Conservation (phyloP, 805 yeast species). For the Nematodospora valgi region DNA sequence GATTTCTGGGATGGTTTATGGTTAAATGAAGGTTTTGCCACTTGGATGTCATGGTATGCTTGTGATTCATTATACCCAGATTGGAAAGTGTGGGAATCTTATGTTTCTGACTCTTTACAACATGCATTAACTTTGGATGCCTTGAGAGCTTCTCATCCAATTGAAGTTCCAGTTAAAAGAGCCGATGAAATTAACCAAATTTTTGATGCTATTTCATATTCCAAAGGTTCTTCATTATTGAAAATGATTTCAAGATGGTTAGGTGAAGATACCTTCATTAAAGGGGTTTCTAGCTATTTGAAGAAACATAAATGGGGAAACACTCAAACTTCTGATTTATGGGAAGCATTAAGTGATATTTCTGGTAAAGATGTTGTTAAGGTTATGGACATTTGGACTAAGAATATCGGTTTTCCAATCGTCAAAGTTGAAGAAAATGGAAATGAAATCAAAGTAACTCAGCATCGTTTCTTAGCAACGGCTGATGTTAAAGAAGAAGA, state of each 20-base stretch:
- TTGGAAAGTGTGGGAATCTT: slow-evolving; percentile 85
- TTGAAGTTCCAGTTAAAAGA: slow-evolving; percentile 75
- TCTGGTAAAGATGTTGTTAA: slow-evolving; percentile 68
- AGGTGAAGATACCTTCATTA: slow-evolving; percentile 72
- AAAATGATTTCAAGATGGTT: slow-evolving; percentile 79
- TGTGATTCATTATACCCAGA: slow-evolving; percentile 74
- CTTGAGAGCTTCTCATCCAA: slow-evolving; percentile 80
- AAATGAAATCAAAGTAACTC: slow-evolving; percentile 53
- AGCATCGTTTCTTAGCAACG: slow-evolving; percentile 70
- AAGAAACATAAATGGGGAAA: slow-evolving; percentile 75
- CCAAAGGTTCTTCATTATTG: slow-evolving; percentile 75
- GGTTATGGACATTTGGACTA: slow-evolving; percentile 81
- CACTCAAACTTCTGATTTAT: slow-evolving; percentile 71
- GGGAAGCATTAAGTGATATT: slow-evolving; percentile 69
- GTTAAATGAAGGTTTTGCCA: slow-evolving; percentile 88
- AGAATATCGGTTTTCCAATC: slow-evolving; percentile 75
- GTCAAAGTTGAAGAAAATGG: slow-evolving; percentile 58
- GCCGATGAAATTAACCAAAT: slow-evolving; percentile 82
- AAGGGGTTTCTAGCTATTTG: slow-evolving; percentile 76
- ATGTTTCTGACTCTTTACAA: slow-evolving; percentile 74
- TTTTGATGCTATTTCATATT: slow-evolving; percentile 79
- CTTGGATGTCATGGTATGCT: slow-evolving; percentile 89
- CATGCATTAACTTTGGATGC: slow-evolving; percentile 73
- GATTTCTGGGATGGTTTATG: slow-evolving; percentile 91
- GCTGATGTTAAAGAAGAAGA: slow-evolving; percentile 78